Conservation (phyloP, 306 rosid genomes). For the Erythrophleum fordii region DNA sequence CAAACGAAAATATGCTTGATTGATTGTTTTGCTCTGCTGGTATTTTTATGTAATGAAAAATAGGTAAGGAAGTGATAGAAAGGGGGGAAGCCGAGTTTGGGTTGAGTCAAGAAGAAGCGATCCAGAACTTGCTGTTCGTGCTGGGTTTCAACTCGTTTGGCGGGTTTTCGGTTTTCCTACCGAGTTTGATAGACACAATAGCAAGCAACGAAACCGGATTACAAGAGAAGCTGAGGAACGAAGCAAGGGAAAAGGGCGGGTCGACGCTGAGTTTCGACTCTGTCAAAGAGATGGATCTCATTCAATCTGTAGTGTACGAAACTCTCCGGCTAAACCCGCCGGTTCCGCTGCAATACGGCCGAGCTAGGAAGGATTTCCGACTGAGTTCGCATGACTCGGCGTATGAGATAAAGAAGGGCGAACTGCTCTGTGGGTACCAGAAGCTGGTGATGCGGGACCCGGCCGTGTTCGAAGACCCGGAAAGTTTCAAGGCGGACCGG, state of each 20-base stretch:
- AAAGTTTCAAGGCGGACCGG: conserved; percentile 75
- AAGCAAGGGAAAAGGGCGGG: conserved; percentile 66
- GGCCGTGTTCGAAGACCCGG: conserved; percentile 69
- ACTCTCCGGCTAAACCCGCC: conserved; percentile 85
- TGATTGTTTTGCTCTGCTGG: neutral
- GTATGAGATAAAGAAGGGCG: conserved; percentile 75
- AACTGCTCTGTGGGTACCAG: conserved; percentile 85
- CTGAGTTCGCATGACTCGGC: conserved; percentile 67
- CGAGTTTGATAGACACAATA: conserved; percentile 51
- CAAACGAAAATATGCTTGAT: neutral
- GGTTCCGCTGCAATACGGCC: conserved; percentile 78
- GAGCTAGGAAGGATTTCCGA: conserved; percentile 81
- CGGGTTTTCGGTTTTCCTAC: conserved; percentile 79
- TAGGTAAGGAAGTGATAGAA: conserved; percentile 68
- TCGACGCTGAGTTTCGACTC: conserved; percentile 67
- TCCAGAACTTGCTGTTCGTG: conserved; percentile 80
- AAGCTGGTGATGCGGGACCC: conserved; percentile 74
- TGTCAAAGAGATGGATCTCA: conserved; percentile 61
- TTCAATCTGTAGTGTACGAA: conserved; percentile 79
- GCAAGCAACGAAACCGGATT: conserved; percentile 55
- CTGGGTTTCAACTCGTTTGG: conserved; percentile 92
- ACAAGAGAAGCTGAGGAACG: conserved; percentile 58
- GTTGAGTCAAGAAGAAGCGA: conserved; percentile 59
- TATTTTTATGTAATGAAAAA: neutral
- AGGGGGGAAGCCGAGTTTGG: conserved; percentile 70